A percentile compares a stretch with the other conserved stretches of the same genome.
Conservation (phyloP, 2,329 filamentous ascomycete species). For the Tothia fuscella region DNA sequence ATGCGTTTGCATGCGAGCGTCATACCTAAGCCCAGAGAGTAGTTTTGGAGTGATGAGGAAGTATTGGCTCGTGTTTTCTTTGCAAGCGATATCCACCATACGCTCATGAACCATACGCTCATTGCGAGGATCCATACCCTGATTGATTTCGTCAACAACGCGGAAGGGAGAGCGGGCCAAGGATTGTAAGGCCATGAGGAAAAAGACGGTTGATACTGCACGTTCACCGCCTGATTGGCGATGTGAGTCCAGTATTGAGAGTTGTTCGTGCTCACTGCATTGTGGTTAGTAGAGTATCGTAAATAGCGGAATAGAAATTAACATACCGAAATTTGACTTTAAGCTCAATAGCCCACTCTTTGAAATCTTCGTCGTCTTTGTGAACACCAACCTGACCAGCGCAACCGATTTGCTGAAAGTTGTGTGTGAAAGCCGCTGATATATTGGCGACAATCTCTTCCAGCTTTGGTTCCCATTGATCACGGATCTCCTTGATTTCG, state of each 20-base stretch:
- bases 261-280: constrained; percentile 60
- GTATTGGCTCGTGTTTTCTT: constrained; percentile 63
- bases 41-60: constrained; percentile 98
- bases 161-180: constrained; percentile 92
- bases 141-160: constrained; percentile 98
- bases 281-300: constrained; percentile 12
- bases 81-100: constrained; percentile 95
- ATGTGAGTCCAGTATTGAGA: constrained; percentile 79
- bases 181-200: constrained; percentile 93
- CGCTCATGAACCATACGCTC: constrained; percentile 96
- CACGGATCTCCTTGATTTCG: constrained; percentile 54
- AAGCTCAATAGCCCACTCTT: constrained; percentile 87
- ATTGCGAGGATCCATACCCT: constrained; percentile 98
- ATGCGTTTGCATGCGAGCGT: constrained; percentile 81
- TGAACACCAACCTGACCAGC: constrained; percentile 80
- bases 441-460: constrained; percentile 69
- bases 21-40: constrained; percentile 72
- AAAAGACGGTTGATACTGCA: constrained; percentile 95
- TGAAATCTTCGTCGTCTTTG: constrained; percentile 82
- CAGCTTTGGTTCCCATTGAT: constrained; percentile 71
- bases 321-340: constrained; percentile 83
- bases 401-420: constrained; percentile 88
- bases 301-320: neutral
- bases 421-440: constrained; percentile 81
- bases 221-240: constrained; percentile 94